phyloP scores from a whole-genome alignment of 306 rosid genomes.

The Cucurbita pepo region DNA sequence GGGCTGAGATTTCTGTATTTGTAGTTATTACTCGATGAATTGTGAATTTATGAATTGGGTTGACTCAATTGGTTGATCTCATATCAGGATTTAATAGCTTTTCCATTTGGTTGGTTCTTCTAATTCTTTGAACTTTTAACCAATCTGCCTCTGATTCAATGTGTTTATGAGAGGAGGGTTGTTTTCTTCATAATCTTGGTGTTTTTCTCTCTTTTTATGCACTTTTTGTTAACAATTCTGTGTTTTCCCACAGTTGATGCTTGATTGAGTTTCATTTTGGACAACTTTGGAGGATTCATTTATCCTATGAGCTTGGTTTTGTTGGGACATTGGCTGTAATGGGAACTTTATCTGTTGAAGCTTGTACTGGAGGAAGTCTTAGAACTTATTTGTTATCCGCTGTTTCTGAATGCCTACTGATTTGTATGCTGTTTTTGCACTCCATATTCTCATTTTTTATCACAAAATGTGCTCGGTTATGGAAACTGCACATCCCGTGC shows the following conservation, averaged over 20 bases:
- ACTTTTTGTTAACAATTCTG: background rate
- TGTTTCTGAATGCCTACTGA: constrained; percentile 71
- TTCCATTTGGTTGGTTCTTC: background rate
- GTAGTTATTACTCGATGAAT: no score
- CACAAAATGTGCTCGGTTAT: constrained; percentile 49
- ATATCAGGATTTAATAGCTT: background rate
- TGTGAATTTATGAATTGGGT: background rate
- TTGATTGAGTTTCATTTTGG: constrained; percentile 22
- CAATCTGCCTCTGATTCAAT: background rate
- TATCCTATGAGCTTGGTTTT: constrained; percentile 8
- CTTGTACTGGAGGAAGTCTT: constrained; percentile 8
- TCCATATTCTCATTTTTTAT: constrained; percentile 53
- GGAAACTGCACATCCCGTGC: constrained; percentile 59
- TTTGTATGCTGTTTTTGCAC: constrained; percentile 39
- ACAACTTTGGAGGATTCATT: constrained; percentile 17
- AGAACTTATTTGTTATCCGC: constrained; percentile 40
- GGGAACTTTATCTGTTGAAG: constrained; percentile 22
- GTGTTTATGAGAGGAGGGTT: background rate
- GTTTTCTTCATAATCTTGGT: background rate
- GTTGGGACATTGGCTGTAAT: constrained; percentile 23
- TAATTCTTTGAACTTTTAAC: no score
- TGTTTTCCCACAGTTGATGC: constrained; percentile 13
- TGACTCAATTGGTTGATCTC: background rate
- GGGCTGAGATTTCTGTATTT: no score
- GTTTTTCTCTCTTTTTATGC: background rate